Evolutionary conservation across 345 rosid species (phyloP), one percentile per base, ranked within the genome.

Genomic region (Mallotus nudiflorus): DNA sequence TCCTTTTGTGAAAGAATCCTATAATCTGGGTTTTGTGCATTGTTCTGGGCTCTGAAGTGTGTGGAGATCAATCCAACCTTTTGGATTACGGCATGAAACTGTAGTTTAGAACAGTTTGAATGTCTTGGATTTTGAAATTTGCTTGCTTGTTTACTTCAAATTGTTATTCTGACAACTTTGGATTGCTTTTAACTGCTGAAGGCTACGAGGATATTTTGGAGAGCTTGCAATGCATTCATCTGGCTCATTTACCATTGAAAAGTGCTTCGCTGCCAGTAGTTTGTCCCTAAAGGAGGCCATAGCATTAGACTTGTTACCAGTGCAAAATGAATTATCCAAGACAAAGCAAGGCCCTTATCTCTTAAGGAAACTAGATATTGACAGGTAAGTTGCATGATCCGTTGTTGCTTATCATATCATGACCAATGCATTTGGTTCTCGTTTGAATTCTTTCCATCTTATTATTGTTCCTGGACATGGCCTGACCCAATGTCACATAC

Each of bases 241-340:
- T 15, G 93, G 98, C 73, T 90, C 95, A 72, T 94, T 90, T 76
- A 87, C 92, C 9, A 85, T 94, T 68, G 96, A 91, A 69, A 94
- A 84, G 78, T 91, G 98, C 81, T 91, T 91, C 51, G 42, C 72
- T 69, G 89, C 86, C 55, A 77, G 95, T 84, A 89, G 86, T 72
- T 53, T 84, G 76, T 83, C 96, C 40, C 74, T 87, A 54, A 84
- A 84, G 76, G 97, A 91, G 78, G 77, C 85, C 73, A 84, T 94
- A 77, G 96, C 88, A 63, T 73, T 83, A 39, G 98, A 94, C 73
- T 69, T 94, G 69, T 75, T 82, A 78, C 82, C 82, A 48, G 90
- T 87, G 75, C 85, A 57, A 74, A 68, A 64, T 67, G 95, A 82
- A 77, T 83, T 91, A 69, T 85, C 82, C 35, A 90, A 86, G 82